These are phyloP conservation scores for Actinomucor elegans DNA, from an alignment of 371 early-diverging fungal species.

Conservation along the genomic window DNA sequence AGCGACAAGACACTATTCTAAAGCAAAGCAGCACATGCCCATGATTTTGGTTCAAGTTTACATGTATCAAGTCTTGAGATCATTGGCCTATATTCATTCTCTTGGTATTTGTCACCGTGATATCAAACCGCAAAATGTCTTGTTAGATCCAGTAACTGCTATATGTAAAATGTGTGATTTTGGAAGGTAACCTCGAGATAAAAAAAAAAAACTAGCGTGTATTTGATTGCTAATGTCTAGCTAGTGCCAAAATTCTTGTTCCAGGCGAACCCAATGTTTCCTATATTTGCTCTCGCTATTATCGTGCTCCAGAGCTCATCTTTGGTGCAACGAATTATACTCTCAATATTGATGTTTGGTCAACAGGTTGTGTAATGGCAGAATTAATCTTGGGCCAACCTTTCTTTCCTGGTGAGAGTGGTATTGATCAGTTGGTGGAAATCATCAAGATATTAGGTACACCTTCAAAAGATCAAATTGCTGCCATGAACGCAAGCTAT, in stretches of 20 bases:
- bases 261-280: conserved; percentile 96
- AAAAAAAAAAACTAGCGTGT: background rate
- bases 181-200: conserved; percentile 90
- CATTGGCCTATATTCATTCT: conserved; percentile 95
- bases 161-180: conserved; percentile 98
- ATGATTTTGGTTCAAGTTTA: conserved; percentile 88
- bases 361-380: conserved; percentile 98
- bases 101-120: conserved; percentile 67
- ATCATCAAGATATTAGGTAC: conserved; percentile 99
- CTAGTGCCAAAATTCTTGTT: conserved; percentile 92
- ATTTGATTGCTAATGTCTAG: background rate
- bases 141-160: conserved; percentile 75
- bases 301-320: conserved; percentile 98
- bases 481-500: conserved; percentile 95
- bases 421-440: conserved; percentile 99
- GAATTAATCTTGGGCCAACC: conserved; percentile 97
- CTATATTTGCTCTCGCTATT: conserved; percentile 98
- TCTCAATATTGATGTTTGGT: conserved; percentile 95
- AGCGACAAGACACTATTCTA: conserved; percentile 75
- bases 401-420: conserved; percentile 98
- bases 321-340: conserved; percentile 97
- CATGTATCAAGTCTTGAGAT: conserved; percentile 96
- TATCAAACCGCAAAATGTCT: conserved; percentile 74
- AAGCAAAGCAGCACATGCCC: conserved; percentile 91
- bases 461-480: conserved; percentile 93